These are phyloP conservation scores for Cystoderma amianthinum DNA, from an alignment of 768 basidiomycete genomes.

Conservation along the genomic window DNA sequence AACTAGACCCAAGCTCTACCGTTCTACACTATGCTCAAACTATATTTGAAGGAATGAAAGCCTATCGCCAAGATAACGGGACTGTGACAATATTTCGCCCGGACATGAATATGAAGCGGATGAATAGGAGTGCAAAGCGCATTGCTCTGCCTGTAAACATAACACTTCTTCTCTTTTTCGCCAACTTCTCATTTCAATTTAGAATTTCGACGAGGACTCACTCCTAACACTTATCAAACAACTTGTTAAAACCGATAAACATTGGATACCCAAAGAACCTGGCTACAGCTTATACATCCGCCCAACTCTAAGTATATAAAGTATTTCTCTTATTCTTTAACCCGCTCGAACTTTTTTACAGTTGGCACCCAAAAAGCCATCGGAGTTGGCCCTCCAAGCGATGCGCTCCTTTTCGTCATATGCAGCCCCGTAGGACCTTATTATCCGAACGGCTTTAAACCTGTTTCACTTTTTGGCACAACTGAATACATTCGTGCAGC, in stretches of 20 bases:
- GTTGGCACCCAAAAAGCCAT: constrained; percentile 73
- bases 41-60: constrained; percentile 93
- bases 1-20: constrained; percentile 68
- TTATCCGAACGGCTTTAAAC: constrained; percentile 85
- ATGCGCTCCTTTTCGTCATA: constrained; percentile 84
- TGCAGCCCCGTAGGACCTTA: constrained; percentile 81
- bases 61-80: constrained; percentile 70
- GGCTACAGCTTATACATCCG: constrained; percentile 92
- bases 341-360: constrained; percentile 17
- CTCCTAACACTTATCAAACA: constrained; percentile 78
- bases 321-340: constrained; percentile 3
- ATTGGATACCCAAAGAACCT: constrained; percentile 87
- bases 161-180: constrained; percentile 1
- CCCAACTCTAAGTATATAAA: constrained; percentile 55
- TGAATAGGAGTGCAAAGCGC: constrained; percentile 79
- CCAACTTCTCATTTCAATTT: neutral
- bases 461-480: constrained; percentile 81
- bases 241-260: constrained; percentile 74
- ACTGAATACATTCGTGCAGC: constrained; percentile 80
- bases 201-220: constrained; percentile 76
- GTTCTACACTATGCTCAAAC: constrained; percentile 93
- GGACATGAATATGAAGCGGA: constrained; percentile 96
- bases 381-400: constrained; percentile 68
- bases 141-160: constrained; percentile 65
- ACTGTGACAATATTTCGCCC: constrained; percentile 84